phyloP scores from a whole-genome alignment of 805 yeast genomes.

The Candida vartiovaarae region DNA sequence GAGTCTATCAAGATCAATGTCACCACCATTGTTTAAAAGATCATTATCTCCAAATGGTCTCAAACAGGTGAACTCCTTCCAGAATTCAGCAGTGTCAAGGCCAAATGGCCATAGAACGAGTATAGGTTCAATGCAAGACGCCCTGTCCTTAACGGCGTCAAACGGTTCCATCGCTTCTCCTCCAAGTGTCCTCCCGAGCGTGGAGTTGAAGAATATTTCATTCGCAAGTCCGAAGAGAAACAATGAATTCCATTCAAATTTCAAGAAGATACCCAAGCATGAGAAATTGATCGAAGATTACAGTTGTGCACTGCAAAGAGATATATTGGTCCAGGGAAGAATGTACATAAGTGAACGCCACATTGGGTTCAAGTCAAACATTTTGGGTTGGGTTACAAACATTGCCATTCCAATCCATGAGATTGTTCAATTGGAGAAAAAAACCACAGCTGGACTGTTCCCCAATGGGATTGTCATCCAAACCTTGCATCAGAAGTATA shows the following conservation, averaged over 20 bases:
- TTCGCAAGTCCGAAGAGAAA: constrained; percentile 56
- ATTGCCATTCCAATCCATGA: constrained; percentile 70
- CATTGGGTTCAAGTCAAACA: constrained; percentile 79
- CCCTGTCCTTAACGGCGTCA: not conserved
- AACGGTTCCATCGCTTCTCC: constrained; percentile 7
- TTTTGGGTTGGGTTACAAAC: constrained; percentile 87
- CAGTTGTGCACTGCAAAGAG: constrained; percentile 83
- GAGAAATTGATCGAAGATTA: constrained; percentile 81
- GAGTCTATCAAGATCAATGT: constrained; percentile 3
- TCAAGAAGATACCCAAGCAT: constrained; percentile 56
- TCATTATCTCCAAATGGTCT: constrained; percentile 13
- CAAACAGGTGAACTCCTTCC: not conserved
- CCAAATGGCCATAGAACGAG: constrained; percentile 2
- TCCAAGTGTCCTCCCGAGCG: constrained; percentile 1
- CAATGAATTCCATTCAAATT: constrained; percentile 70
- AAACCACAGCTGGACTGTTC: constrained; percentile 78
- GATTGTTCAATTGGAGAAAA: constrained; percentile 69
- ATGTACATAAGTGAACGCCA: constrained; percentile 71
- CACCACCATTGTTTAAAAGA: constrained; percentile 11
- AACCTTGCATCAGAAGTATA: constrained; percentile 46
- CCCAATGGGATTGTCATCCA: constrained; percentile 67
- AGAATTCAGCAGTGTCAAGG: not conserved
- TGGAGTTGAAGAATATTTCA: constrained; percentile 14
- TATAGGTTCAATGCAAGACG: constrained; percentile 3
- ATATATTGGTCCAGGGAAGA: constrained; percentile 76